Evolutionary conservation across 208 protist species (phyloP).

Genomic region (Trypanosoma avium): DNA sequence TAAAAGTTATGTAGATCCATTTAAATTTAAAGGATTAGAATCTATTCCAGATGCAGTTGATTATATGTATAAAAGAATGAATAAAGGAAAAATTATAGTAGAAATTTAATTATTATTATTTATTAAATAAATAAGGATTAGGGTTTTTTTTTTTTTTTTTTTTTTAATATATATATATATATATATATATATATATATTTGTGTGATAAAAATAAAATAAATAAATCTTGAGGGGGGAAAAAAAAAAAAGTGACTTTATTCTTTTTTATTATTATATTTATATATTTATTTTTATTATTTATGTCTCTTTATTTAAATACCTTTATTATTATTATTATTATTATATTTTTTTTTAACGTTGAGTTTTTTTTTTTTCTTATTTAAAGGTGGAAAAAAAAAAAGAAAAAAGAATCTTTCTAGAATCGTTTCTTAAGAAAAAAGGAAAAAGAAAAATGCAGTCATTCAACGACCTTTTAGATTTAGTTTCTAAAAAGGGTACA

Average conservation of each 20-base stretch:
- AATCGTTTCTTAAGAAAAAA: not conserved
- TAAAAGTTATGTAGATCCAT: slow-evolving; percentile 55
- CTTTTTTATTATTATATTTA: slow-evolving; percentile 29
- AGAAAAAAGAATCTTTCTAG: not conserved
- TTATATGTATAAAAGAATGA: slow-evolving; percentile 71
- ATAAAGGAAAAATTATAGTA: slow-evolving; percentile 82
- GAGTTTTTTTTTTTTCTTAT: slow-evolving; percentile 10
- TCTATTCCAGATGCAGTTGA: slow-evolving; percentile 71
- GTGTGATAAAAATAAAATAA: no score
- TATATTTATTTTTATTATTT: slow-evolving; percentile 11
- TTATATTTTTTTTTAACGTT: slow-evolving; percentile 17
- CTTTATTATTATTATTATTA: slow-evolving; percentile 8
- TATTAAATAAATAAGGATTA: not conserved
- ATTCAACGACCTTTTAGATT: slow-evolving; percentile 43
- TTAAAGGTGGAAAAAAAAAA: slow-evolving; percentile 10
- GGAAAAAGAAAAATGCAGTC: slow-evolving; percentile 2
- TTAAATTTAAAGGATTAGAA: slow-evolving; percentile 61
- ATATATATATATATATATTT: no score
- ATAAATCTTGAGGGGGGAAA: no score
- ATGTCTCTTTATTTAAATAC: slow-evolving; percentile 13
- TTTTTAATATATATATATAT: slow-evolving; percentile 6
- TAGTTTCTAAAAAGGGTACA: slow-evolving; percentile 44
- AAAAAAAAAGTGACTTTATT: slow-evolving; percentile 16
- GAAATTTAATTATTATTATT: slow-evolving; percentile 33
- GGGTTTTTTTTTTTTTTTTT: slow-evolving; percentile 3